Evolutionary conservation across 495 filamentous ascomycete genomes (phyloP).

Genomic region (Penicillium chermesinum): DNA sequence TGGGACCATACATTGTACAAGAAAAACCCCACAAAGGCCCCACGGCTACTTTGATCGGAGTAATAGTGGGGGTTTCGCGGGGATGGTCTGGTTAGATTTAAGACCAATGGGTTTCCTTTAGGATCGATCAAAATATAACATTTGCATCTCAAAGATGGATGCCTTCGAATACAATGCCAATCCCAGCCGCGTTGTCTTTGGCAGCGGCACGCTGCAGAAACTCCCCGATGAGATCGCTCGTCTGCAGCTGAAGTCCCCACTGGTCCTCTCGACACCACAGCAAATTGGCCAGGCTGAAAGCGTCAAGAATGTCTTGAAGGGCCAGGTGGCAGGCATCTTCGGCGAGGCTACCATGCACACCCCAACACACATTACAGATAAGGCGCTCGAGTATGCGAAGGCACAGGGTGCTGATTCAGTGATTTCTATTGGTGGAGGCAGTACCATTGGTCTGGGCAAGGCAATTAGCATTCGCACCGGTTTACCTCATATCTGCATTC

Average conservation of each 20-base stretch:
- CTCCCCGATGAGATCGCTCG: slow-evolving; percentile 55
- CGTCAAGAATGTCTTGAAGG: slow-evolving; percentile 45
- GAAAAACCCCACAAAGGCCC: too few species aligned
- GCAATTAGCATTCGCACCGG: slow-evolving; percentile 61
- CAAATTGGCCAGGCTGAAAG: slow-evolving; percentile 49
- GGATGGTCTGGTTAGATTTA: slow-evolving; percentile 24
- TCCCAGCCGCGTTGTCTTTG: slow-evolving; percentile 58
- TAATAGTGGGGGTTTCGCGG: too few species aligned
- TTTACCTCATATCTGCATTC: slow-evolving; percentile 59
- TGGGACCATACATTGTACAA: too few species aligned
- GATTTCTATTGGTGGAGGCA: slow-evolving; percentile 60
- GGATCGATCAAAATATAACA: background rate
- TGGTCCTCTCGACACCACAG: slow-evolving; percentile 56
- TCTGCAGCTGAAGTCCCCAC: slow-evolving; percentile 48
- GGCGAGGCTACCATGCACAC: slow-evolving; percentile 65
- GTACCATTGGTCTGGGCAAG: slow-evolving; percentile 62
- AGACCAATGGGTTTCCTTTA: slow-evolving; percentile 13
- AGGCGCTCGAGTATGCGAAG: slow-evolving; percentile 51
- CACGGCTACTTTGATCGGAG: too few species aligned
- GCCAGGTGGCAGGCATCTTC: slow-evolving; percentile 53
- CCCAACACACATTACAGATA: slow-evolving; percentile 56
- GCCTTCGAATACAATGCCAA: slow-evolving; percentile 58
- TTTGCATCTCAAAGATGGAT: slow-evolving; percentile 35
- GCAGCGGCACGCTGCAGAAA: slow-evolving; percentile 54
- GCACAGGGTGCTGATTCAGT: slow-evolving; percentile 47